These are phyloP conservation scores for Cystobasidiaceae sp. DNA, from an alignment of 1,284 basidiomycete species.

Conservation along the genomic window DNA sequence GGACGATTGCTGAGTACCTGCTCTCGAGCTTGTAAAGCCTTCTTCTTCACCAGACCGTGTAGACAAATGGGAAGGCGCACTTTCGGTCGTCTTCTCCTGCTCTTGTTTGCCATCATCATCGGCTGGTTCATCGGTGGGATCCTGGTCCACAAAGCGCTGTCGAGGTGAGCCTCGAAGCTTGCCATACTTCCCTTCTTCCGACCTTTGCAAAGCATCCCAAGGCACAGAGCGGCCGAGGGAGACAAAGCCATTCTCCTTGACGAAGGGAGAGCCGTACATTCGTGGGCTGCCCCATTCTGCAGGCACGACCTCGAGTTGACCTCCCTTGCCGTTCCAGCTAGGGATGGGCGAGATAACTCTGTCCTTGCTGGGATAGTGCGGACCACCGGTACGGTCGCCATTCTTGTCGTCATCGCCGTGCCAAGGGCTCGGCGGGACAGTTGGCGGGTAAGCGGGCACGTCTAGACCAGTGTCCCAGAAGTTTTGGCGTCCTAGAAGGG, in stretches of 20 bases:
- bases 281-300: conserved; percentile 41
- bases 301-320: conserved; percentile 32
- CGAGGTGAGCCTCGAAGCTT: conserved; percentile 22
- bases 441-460: conserved; percentile 34
- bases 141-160: conserved; percentile 19
- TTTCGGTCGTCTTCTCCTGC: neutral
- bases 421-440: neutral
- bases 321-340: conserved; percentile 30
- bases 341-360: conserved; percentile 11
- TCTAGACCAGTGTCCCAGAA: conserved; percentile 46
- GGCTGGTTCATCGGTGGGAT: neutral
- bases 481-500: conserved; percentile 71
- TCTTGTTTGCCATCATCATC: neutral
- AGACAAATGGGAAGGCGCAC: neutral
- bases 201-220: conserved; percentile 26
- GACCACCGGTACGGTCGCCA: neutral
- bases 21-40: no score
- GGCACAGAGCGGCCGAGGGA: conserved; percentile 35
- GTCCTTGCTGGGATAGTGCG: no score
- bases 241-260: conserved; percentile 40
- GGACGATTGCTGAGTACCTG: no score
- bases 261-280: conserved; percentile 44
- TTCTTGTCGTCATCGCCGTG: neutral
- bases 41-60: neutral
- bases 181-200: conserved; percentile 21